A percentile compares a stretch with the other conserved stretches of the same genome.
Conservation (phyloP, 352 stramenopile species). For the Globisporangium cederbergense region DNA sequence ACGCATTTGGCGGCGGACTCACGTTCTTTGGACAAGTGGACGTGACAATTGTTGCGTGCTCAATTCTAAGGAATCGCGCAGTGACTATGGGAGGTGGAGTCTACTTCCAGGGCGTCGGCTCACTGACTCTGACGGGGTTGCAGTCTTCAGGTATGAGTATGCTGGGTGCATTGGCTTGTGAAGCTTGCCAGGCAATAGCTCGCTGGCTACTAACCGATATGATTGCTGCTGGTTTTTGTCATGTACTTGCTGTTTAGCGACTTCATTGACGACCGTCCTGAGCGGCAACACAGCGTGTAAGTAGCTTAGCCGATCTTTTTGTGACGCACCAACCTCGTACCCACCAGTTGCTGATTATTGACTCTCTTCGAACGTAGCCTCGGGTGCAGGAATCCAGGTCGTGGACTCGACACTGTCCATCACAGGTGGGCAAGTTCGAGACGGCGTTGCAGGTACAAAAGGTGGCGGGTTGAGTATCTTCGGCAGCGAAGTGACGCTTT, state of each 20-base stretch:
- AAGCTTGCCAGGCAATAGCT: no score
- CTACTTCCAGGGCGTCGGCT: conserved; percentile 3
- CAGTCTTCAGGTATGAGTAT: neutral
- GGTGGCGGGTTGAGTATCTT: conserved; percentile 11
- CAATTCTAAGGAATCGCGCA: conserved; percentile 2
- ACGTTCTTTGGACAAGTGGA: conserved; percentile 2
- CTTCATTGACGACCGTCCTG: neutral
- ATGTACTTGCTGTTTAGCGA: neutral
- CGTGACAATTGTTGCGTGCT: neutral
- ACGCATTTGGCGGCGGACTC: conserved; percentile 4
- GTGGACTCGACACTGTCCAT: conserved; percentile 19
- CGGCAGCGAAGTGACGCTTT: conserved; percentile 10
- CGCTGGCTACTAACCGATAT: neutral
- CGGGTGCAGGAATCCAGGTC: conserved; percentile 32
- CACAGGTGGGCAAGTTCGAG: conserved; percentile 3
- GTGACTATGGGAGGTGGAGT: conserved; percentile 6
- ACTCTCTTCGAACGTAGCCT: conserved; percentile 10
- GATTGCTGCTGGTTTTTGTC: neutral
- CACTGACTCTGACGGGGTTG: neutral
- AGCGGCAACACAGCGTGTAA: conserved; percentile 27
- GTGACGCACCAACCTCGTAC: neutral
- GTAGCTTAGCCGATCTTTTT: conserved; percentile 1
- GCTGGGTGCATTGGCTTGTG: neutral
- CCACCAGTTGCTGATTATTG: neutral
- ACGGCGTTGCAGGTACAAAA: neutral